Evolutionary conservation across 768 basidiomycete species (phyloP), one percentile per base, ranked within the genome.

Genomic region (Mycena belliarum): DNA sequence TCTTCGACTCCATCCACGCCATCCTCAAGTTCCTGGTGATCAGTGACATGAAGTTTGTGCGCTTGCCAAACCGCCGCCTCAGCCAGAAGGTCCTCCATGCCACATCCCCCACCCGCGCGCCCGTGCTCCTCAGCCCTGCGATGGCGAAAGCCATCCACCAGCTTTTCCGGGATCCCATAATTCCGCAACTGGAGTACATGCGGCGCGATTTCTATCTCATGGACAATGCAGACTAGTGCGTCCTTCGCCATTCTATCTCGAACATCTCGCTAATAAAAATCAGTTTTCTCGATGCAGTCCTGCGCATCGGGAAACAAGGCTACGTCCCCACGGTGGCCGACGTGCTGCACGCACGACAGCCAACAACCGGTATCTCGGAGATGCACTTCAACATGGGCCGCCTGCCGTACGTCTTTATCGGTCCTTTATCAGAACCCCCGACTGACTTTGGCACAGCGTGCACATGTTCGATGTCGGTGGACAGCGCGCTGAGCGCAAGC

Each of bases 311-410:
- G 2, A 71, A 82, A 1, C 79, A 84, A 0, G 86, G 83, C n/a
- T 98, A 95, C 67, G 76, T 89, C 0, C 95, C 95, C 0, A 90
- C 87, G 20, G 90, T 91, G 66, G 86, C 82, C 9, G 95, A 98
- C 68, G 89, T 96, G 3, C 76, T 98, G 25, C 79, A 92, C 26
- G 92, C 93, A 18, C 83, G 93, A 32, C n/a, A n/a, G n/a, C n/a
- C n/a, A n/a, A n/a, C n/a, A n/a, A n/a, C n/a, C n/a, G n/a, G n/a
- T n/a, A n/a, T n/a, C n/a, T n/a, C n/a, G n/a, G n/a, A n/a, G n/a
- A n/a, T n/a, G n/a, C n/a, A n/a, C n/a, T n/a, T n/a, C n/a, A n/a
- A n/a, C n/a, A n/a, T n/a, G n/a, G n/a, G n/a, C n/a, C n/a, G n/a
- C n/a, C n/a, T n/a, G n/a, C n/a, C n/a, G n/a, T n/a, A n/a, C n/a